These are phyloP conservation scores for Sporothrix humicola DNA, from an alignment of 2,329 filamentous ascomycete genomes.

Conservation along the genomic window DNA sequence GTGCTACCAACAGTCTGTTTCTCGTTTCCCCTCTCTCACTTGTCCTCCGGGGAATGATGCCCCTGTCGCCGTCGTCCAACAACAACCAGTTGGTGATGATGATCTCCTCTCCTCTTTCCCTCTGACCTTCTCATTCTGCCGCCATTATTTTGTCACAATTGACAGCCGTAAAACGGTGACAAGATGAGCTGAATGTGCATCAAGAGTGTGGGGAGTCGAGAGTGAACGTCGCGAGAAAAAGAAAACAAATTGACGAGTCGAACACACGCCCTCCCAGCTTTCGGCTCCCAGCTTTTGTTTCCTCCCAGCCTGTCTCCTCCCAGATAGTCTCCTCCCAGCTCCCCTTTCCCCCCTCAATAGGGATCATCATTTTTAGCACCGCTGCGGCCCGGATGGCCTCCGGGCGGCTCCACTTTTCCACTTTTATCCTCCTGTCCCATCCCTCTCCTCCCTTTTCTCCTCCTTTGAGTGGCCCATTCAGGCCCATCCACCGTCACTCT, in stretches of 20 bases:
- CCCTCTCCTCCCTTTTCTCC: not conserved
- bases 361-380: slow-evolving; percentile 15
- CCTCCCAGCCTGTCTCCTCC: too few species aligned
- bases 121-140: slow-evolving; percentile 1
- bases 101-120: not conserved
- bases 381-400: slow-evolving; percentile 25
- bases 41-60: not conserved
- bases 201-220: too few species aligned
- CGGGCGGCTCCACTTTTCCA: slow-evolving; percentile 6
- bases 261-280: too few species aligned
- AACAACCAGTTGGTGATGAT: not conserved
- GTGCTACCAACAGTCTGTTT: slow-evolving; percentile 16
- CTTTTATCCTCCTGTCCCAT: not conserved
- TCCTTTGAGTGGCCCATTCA: not conserved
- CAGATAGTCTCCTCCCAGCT: too few species aligned
- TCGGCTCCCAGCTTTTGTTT: too few species aligned
- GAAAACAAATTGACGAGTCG: not conserved
- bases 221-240: not conserved
- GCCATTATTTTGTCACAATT: not conserved
- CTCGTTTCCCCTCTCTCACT: not conserved
- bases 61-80: not conserved
- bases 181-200: slow-evolving; percentile 1
- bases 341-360: not conserved
- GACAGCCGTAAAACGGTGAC: slow-evolving; percentile 1
- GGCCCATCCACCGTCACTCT: not conserved